Evolutionary conservation across 2,329 filamentous ascomycete species (phyloP), one percentile per base, ranked within the genome.

Genomic region (Huntiella abstrusa): DNA sequence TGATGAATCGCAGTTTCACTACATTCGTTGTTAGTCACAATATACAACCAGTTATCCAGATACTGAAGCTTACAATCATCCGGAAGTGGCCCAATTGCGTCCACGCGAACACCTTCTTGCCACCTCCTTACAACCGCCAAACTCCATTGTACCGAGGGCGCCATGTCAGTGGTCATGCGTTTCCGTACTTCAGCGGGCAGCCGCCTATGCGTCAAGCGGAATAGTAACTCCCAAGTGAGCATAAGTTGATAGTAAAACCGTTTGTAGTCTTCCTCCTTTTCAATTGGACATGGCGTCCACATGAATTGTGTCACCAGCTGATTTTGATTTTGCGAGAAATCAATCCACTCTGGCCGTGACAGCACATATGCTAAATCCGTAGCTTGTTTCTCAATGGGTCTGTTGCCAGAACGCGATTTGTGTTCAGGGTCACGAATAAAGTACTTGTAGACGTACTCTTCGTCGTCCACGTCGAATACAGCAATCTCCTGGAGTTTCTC

Each of bases 221-320:
- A 59, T 55, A 83, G 75, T 4, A 86, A 65, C 59, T 86, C 81
- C 42, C 82, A 66, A 52, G 77, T 80, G 37, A 86, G 68, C 3
- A 86, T 65, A n/a, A 86, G 62, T 59, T 86, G 81, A 57, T 83
- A 79, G 58, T 83, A 84, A 62, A 86, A 85, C 19, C 68, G 69
- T 49, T 71, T 69, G 54, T 79, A 80, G 49, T 69, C 67, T 13
- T 65, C 60, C 40, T 69, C 64, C 53, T 78, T 76, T 13, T 65
- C 63, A 33, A 68, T 64, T 47, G 68, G 65, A 43, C 41, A 43
- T 10, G 68, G 67, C 53, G 79, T 72, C 51, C 77, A 77, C 50
- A 85, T 80, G 59, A 80, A 84, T 46, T 77, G 75, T 3, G 81
- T 81, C 17, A 79, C 73, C 16, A 84, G 76, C 55, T 86, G 81